Evolutionary conservation across 345 rosid genomes (phyloP), one percentile per base, ranked within the genome.

Genomic region (Camelina hispida): DNA sequence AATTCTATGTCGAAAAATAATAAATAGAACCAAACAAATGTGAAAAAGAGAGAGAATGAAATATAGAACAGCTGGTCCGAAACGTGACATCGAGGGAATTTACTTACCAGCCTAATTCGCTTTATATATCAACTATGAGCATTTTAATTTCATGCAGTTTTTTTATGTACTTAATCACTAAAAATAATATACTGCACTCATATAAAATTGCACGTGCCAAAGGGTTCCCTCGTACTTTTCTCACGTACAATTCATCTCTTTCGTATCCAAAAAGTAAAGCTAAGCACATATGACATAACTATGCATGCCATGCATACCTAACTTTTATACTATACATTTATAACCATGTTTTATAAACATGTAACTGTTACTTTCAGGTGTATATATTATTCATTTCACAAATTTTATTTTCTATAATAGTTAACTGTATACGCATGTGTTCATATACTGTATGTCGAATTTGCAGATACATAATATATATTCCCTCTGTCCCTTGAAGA

Each of bases 191-290:
- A 75, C 30, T 28, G 30, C 30, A 28, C 40, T 42, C 64, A 69
- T 34, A 77, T 55, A 55, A 65, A 40, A 71, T 48, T 64, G 55
- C 71, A 71, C 79, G 69, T 76, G 79, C 65, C 79, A 62, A 69
- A 11, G 70, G 50, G 48, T 44, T 68, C 69, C 50, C 40, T 68
- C n/a, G 12, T 61, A 35, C 70, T 52, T 69, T 62, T 5, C 48
- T 69, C 60, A 37, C 35, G 52, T 69, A 76, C 35, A 54, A 54
- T 56, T 71, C 62, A 77, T 65, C 68, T 71, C 68, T 71, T 71
- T 77, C 80, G 67, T 77, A 77, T 64, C 55, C 54, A 63, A 77
- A 77, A 71, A 52, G 67, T 40, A 77, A 77, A 71, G 80, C 52
- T 65, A 71, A 71, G 71, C n/a, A 69, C 80, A 69, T n/a, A n/a